Conservation (phyloP, 2,329 filamentous ascomycete genomes). For the Fusarium circinatum region DNA sequence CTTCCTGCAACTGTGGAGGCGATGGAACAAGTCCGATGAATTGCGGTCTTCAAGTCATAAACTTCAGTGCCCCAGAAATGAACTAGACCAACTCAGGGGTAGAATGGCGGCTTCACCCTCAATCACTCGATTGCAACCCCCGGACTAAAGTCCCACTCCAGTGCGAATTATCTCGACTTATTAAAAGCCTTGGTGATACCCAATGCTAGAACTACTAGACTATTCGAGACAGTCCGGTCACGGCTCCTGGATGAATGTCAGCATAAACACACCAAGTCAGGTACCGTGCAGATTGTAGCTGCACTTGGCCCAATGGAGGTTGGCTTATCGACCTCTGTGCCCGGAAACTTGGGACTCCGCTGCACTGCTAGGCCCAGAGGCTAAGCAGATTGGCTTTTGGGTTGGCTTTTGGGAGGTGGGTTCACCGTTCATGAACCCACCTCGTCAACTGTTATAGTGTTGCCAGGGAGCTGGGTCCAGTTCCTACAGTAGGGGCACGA, state of each 20-base stretch:
- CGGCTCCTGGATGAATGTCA: slow-evolving; percentile 9
- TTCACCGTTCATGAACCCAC: slow-evolving; percentile 27
- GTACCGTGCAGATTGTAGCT: slow-evolving; percentile 17
- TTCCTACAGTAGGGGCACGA: no score
- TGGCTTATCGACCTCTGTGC: slow-evolving; percentile 16
- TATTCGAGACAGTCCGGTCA: slow-evolving; percentile 1
- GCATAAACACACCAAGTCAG: slow-evolving; percentile 20
- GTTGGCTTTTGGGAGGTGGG: slow-evolving; percentile 5
- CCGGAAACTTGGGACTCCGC: slow-evolving; percentile 33
- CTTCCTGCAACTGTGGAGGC: not conserved
- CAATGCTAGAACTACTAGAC: not conserved
- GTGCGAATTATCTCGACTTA: not conserved
- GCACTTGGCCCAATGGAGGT: slow-evolving; percentile 10
- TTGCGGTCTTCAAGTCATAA: slow-evolving; percentile 9
- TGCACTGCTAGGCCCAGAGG: slow-evolving; percentile 16
- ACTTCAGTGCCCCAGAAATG: slow-evolving; percentile 2
- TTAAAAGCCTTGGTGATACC: slow-evolving; percentile 1
- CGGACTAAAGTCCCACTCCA: slow-evolving; percentile 4
- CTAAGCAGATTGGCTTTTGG: slow-evolving; percentile 20
- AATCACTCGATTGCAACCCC: slow-evolving; percentile 1
- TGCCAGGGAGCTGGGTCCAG: slow-evolving; percentile 4
- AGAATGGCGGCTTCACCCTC: not conserved
- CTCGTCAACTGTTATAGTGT: slow-evolving; percentile 5
- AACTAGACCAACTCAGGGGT: slow-evolving; percentile 20
- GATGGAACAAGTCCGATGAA: slow-evolving; percentile 12